Evolutionary conservation across 2,329 filamentous ascomycete genomes (phyloP).

Genomic region (Cordyceps pruinosa): DNA sequence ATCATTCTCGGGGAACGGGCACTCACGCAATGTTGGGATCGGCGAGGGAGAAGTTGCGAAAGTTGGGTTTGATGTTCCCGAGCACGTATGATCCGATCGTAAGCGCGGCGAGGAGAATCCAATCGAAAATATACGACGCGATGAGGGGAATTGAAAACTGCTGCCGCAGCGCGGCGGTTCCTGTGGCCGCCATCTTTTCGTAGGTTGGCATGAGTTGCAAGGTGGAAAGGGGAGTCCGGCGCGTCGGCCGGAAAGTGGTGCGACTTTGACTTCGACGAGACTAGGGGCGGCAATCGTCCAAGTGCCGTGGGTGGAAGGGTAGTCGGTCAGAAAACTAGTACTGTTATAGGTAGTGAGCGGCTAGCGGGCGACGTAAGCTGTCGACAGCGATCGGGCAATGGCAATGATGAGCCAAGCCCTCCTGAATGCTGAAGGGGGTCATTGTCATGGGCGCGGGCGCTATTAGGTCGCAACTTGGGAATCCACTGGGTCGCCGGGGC

Average conservation of each 20-base stretch:
- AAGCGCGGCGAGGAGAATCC: conserved; percentile 58
- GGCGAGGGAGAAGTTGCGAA: conserved; percentile 61
- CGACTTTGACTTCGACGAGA: background rate
- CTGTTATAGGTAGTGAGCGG: background rate
- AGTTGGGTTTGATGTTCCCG: conserved; percentile 54
- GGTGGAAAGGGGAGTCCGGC: background rate
- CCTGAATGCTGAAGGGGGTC: background rate
- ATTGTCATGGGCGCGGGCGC: background rate
- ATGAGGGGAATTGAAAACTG: conserved; percentile 33
- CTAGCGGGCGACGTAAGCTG: conserved; percentile 8
- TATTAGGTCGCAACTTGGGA: background rate
- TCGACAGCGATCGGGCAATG: background rate
- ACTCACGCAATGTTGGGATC: conserved; percentile 69
- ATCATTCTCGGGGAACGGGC: background rate
- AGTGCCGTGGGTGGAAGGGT: background rate
- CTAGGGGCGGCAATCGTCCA: background rate
- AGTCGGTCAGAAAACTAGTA: background rate
- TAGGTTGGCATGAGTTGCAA: conserved; percentile 20
- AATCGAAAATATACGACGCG: conserved; percentile 67
- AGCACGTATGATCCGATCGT: conserved; percentile 54
- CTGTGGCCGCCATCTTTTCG: conserved; percentile 22
- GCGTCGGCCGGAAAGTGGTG: background rate
- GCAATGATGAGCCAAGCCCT: background rate
- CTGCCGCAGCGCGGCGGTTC: conserved; percentile 17
- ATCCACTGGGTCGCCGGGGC: background rate